Base-by-base conservation (phyloP, 2,329 filamentous ascomycete species). In the Scedosporium dehoogii region DNA sequence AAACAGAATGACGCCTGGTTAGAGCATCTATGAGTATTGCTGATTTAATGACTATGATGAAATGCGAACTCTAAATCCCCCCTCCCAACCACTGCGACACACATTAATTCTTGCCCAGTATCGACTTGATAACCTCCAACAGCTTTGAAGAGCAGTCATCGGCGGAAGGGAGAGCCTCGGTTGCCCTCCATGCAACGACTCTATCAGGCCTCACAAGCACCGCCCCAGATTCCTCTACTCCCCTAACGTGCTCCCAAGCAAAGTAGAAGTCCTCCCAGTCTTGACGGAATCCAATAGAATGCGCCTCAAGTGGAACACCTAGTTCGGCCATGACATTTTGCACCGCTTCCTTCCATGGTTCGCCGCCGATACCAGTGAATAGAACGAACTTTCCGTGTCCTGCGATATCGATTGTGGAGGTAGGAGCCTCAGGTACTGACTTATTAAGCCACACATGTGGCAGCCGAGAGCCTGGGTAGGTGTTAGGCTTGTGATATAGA, bases 391-490 rank as follows among this genome's bases (percentile, higher is more conserved):
- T 66, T 0, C 82, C 80, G 58, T 85, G 75, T 0, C 85, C 85
- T 0, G 81, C 81, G 1, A 88, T 70, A 69, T 87, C 85, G 55
- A 84, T 79, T 0, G 84, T 87, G 1, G 83, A 85, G 18, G 82
- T 71, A 16, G 73, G 72, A 60, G 75, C 68, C 9, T 72, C 71
- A 0, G 83, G 79, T 12, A 75, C 67, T 5, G 73, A 67, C 21
- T 75, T 76, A 70, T 85, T 81, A 14, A 88, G 72, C 85, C 85
- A 88, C 0, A 76, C 84, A 70, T 89, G 85, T 4, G 85, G 85
- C 27, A 87, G 71, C 1, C 85, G 75, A 33, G 75, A 75, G 7
- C 85, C 85, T 0, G 85, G 85, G 66, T 80, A 85, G 2, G 85
- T 86, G 59, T 71, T 78, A 42, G 76, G 74, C 38, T 74, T 70